These are phyloP conservation scores for Podochytrium sp. DNA, from an alignment of 192 early-diverging fungal species.

Conservation along the genomic window DNA sequence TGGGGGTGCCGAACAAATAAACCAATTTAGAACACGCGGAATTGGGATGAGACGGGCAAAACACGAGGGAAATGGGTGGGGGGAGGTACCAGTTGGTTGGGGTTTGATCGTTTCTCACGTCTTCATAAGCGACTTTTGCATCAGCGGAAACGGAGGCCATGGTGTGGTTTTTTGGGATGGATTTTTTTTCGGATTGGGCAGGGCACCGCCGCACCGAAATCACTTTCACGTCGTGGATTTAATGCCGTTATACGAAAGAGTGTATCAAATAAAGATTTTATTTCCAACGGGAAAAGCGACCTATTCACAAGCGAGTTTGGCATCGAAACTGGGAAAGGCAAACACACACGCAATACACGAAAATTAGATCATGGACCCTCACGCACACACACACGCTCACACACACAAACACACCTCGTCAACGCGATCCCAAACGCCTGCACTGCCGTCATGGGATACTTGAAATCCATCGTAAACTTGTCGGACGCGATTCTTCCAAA, in stretches of 20 bases:
- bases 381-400: too few relatives aligned
- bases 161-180: not conserved
- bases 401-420: conserved; percentile 59
- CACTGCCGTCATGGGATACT: conserved; percentile 87
- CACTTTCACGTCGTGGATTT: too few relatives aligned
- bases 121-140: conserved; percentile 45
- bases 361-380: too few relatives aligned
- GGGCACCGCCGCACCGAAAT: too few relatives aligned
- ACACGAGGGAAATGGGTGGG: not conserved
- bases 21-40: not conserved
- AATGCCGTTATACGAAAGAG: too few relatives aligned
- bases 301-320: conserved; percentile 17
- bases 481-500: conserved; percentile 80
- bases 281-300: too few relatives aligned
- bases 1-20: not conserved
- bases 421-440: conserved; percentile 90
- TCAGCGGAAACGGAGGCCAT: conserved; percentile 18
- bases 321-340: not conserved
- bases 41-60: not conserved
- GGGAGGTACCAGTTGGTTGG: conserved; percentile 53
- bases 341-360: too few relatives aligned
- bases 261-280: too few relatives aligned
- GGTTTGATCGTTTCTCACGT: conserved; percentile 58
- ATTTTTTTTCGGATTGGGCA: too few relatives aligned
- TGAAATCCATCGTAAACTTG: conserved; percentile 86